Conservation (phyloP, 2,329 filamentous ascomycete species). For the Laburnicola sp. region DNA sequence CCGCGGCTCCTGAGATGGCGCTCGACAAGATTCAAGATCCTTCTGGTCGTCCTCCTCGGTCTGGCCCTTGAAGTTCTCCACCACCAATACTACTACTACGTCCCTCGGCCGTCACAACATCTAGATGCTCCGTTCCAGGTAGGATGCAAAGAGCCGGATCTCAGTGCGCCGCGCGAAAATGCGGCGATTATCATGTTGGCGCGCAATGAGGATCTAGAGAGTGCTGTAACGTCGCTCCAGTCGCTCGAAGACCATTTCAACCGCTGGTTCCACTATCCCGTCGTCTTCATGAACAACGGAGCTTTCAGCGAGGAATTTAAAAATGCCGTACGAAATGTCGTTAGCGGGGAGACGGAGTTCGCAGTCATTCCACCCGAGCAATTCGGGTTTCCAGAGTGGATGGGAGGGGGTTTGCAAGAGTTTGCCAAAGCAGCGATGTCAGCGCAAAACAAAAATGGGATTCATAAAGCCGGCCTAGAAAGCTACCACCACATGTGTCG, state of each 20-base stretch:
- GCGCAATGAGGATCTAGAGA: conserved; percentile 8
- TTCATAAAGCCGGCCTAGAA: conserved; percentile 1
- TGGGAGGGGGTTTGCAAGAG: conserved; percentile 23
- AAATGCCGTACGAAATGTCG: conserved; percentile 71
- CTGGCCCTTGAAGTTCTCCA: conserved; percentile 5
- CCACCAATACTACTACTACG: conserved; percentile 11
- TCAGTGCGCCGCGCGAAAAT: conserved; percentile 10
- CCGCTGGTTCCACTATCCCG: conserved; percentile 95
- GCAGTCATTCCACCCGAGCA: conserved; percentile 86
- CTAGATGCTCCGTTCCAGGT: conserved; percentile 10
- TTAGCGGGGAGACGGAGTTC: conserved; percentile 81
- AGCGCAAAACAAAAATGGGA: conserved; percentile 70
- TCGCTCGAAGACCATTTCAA: conserved; percentile 86
- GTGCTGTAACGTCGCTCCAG: conserved; percentile 2
- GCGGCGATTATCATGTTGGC: conserved; percentile 14
- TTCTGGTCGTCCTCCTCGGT: conserved; percentile 1
- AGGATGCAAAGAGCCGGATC: conserved; percentile 9
- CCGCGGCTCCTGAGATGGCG: conserved; percentile 8
- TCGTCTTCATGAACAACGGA: conserved; percentile 96
- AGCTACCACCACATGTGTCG: conserved; percentile 94
- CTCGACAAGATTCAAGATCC: conserved; percentile 2
- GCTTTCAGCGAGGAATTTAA: conserved; percentile 91
- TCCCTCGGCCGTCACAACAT: conserved; percentile 5
- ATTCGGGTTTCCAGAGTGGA: conserved; percentile 61
- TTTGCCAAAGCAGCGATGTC: conserved; percentile 68